Evolutionary conservation across 768 basidiomycete genomes (phyloP), one percentile per base, ranked within the genome.

Genomic region (Hemileccinum impolitum): DNA sequence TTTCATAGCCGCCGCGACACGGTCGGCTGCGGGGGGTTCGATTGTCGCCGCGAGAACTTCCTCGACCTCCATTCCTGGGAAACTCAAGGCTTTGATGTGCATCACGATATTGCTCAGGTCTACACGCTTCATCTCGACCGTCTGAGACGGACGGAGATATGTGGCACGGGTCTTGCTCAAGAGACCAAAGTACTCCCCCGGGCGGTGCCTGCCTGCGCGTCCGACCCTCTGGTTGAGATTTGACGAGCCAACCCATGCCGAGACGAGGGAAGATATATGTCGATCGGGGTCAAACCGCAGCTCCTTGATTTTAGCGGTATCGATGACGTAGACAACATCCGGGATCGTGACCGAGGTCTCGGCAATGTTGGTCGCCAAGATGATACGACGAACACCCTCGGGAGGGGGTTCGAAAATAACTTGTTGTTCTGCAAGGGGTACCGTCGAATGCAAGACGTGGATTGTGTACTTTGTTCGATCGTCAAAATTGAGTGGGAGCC

Each of bases 291-390:
- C 92, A 60, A 92, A 97, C 14, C 83, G 79, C 60, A 88, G 81
- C 67, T 94, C 90, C 69, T 96, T 96, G 61, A 93, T 77, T 59
- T 86, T 85, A 15, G 81, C 94, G 0, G 88, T 79, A 61, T 98
- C 95, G 38, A 97, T 83, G 26, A 98, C 94, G 59, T 90, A 94
- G 10, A 95, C 90, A 21, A 96, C 90, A 56, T 95, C 90, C 1
- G 93, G 93, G 56, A 97, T 95, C 4, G 94, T 97, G 57, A 96
- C 77, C 4, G 91, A 94, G 3, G 94, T 94, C 69, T 97, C 94
- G 12, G 94, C 94, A 39, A 96, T 93, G 64, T 96, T 96, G 34
- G 94, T 98, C 5, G 94, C 81, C 41, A 97, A 75, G 56, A 98
- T 95, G 61, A 98, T 76, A 21, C 94, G 82, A 47, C 94, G 84